phyloP scores from a whole-genome alignment of 2,329 filamentous ascomycete genomes.

The Fusarium sp. region DNA sequence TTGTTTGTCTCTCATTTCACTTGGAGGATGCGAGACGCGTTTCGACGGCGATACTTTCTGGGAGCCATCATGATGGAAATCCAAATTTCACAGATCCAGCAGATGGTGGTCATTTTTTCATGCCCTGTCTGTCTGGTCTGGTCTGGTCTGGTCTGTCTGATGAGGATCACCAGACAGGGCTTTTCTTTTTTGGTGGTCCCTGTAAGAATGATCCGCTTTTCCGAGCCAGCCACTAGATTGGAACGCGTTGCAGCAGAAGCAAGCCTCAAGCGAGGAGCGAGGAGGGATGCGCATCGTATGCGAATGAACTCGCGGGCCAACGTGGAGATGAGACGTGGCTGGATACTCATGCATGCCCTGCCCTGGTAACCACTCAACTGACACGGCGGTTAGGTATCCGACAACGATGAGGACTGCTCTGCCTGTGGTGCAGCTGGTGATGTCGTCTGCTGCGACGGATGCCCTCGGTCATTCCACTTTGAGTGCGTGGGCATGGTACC shows the following conservation, averaged over 20 bases:
- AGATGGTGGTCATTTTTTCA: slow-evolving; percentile 33
- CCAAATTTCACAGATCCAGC: slow-evolving; percentile 14
- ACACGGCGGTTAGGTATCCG: slow-evolving; percentile 53
- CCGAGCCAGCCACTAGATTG: slow-evolving; percentile 34
- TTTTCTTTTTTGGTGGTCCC: slow-evolving; percentile 44
- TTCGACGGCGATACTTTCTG: background rate
- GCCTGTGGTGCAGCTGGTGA: slow-evolving; percentile 86
- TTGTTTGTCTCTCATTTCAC: background rate
- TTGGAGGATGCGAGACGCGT: background rate
- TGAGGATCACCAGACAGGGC: slow-evolving; percentile 34
- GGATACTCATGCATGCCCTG: slow-evolving; percentile 9
- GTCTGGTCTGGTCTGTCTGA: background rate
- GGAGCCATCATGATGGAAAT: slow-evolving; percentile 5
- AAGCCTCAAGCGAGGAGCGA: slow-evolving; percentile 1
- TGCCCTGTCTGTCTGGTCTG: background rate
- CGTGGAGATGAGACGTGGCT: slow-evolving; percentile 24
- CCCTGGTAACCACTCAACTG: slow-evolving; percentile 40
- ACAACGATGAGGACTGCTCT: slow-evolving; percentile 92
- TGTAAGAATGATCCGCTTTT: slow-evolving; percentile 45
- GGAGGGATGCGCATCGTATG: slow-evolving; percentile 19
- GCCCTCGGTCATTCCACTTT: slow-evolving; percentile 90
- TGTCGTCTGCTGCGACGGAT: slow-evolving; percentile 94
- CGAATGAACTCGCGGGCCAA: slow-evolving; percentile 9
- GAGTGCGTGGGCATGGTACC: slow-evolving; percentile 86
- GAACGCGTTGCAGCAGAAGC: slow-evolving; percentile 22